phyloP scores from a whole-genome alignment of 2,329 filamentous ascomycete genomes.

The Leptographium lundbergii region DNA sequence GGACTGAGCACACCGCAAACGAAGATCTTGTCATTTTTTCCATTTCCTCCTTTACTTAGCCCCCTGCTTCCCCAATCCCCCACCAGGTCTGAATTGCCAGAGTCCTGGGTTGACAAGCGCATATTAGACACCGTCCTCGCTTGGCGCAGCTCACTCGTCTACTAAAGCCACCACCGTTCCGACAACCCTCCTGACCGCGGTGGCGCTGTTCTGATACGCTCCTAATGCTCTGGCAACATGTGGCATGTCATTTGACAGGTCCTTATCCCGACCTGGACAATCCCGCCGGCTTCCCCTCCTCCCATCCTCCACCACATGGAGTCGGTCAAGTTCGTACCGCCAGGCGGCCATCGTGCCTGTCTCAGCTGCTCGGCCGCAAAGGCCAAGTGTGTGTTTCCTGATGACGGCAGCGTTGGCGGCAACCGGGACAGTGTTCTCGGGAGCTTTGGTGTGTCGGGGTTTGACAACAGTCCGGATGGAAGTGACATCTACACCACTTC shows the following conservation, averaged over 20 bases:
- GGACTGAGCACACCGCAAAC: not conserved
- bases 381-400: constrained; percentile 14
- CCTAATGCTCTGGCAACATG: not conserved
- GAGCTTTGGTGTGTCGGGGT: not conserved
- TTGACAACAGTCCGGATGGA: not conserved
- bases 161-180: not conserved
- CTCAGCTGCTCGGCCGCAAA: constrained; percentile 14
- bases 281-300: not conserved
- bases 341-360: constrained; percentile 15
- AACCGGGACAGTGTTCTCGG: not conserved
- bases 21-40: not conserved
- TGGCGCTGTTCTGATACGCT: not conserved
- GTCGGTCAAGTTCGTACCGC: constrained; percentile 14
- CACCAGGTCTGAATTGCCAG: not conserved
- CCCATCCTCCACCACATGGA: constrained; percentile 17
- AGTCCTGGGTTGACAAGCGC: not conserved
- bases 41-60: not conserved
- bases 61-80: not conserved
- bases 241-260: not conserved
- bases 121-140: not conserved
- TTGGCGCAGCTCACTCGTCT: not conserved
- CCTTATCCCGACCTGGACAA: not conserved
- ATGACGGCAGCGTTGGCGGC: constrained; percentile 4
- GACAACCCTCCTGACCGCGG: not conserved
- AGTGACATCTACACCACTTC: not conserved